These are phyloP conservation scores for Crocinoboletus sp. DNA, from an alignment of 1,284 basidiomycete species.

Conservation along the genomic window DNA sequence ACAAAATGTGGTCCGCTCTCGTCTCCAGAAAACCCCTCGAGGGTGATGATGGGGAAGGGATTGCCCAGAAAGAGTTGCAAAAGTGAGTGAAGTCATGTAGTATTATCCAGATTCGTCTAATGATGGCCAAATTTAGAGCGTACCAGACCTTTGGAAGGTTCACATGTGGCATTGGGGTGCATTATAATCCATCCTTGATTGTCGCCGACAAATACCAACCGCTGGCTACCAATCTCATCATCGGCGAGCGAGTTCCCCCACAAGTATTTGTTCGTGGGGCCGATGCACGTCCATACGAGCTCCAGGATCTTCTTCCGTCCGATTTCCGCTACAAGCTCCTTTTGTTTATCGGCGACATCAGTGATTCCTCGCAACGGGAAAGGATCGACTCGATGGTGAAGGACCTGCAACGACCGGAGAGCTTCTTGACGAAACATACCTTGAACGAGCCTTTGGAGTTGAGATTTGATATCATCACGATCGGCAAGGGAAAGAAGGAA, in stretches of 20 bases:
- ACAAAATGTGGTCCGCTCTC: conserved; percentile 43
- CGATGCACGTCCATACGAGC: conserved; percentile 56
- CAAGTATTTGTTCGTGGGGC: conserved; percentile 58
- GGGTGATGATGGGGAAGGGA: conserved; percentile 33
- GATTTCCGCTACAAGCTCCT: conserved; percentile 73
- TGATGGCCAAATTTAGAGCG: conserved; percentile 35
- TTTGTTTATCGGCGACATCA: conserved; percentile 59
- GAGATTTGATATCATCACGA: conserved; percentile 52
- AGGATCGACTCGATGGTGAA: conserved; percentile 43
- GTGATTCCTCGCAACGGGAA: conserved; percentile 35
- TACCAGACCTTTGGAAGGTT: conserved; percentile 57
- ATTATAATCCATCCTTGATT: conserved; percentile 51
- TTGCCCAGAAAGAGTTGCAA: conserved; percentile 37
- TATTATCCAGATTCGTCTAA: conserved; percentile 43
- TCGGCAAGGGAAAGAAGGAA: conserved; percentile 46
- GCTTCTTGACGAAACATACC: conserved; percentile 37
- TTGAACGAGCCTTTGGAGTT: conserved; percentile 15
- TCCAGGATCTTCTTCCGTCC: conserved; percentile 67
- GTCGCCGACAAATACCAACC: conserved; percentile 42
- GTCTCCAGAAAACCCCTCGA: conserved; percentile 43
- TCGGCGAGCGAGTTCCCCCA: conserved; percentile 63
- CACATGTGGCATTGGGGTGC: conserved; percentile 62
- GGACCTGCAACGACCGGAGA: conserved; percentile 36
- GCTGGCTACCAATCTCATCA: conserved; percentile 42
- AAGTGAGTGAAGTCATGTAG: conserved; percentile 38